Conservation (phyloP, 2,329 filamentous ascomycete species). For the Elsinoe batatas region DNA sequence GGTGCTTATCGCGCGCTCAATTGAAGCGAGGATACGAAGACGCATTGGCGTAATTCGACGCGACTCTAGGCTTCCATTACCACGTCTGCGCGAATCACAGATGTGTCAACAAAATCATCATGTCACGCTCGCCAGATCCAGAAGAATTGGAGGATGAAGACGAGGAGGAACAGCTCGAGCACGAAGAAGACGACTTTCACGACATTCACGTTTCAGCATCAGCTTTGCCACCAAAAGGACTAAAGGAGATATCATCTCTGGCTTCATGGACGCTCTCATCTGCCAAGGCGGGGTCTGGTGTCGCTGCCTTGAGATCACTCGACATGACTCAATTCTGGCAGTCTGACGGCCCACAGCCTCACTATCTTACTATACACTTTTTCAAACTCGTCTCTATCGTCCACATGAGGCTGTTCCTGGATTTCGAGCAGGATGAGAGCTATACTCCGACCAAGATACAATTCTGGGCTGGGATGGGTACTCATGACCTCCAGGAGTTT, state of each 20-base stretch:
- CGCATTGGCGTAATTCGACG: no score
- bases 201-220: background rate
- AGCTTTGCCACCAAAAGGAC: conserved; percentile 32
- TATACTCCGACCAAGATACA: conserved; percentile 92
- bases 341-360: conserved; percentile 76
- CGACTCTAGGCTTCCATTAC: no score
- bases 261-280: conserved; percentile 76
- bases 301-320: conserved; percentile 64
- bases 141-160: conserved; percentile 11
- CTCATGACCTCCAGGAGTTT: conserved; percentile 86
- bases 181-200: background rate
- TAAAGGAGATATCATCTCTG: conserved; percentile 78
- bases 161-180: conserved; percentile 5
- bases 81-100: background rate
- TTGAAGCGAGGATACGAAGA: no score
- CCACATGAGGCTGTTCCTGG: conserved; percentile 71
- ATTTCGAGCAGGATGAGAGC: conserved; percentile 87
- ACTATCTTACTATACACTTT: conserved; percentile 75
- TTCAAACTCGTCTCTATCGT: conserved; percentile 72
- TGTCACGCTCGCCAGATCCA: conserved; percentile 1
- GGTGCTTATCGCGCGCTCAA: no score
- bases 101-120: background rate
- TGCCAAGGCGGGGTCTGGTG: conserved; percentile 69
- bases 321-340: conserved; percentile 71
- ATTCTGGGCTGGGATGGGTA: conserved; percentile 79